These are phyloP conservation scores for Epichloe sylvatica DNA, from an alignment of 2,329 filamentous ascomycete species.

Conservation along the genomic window DNA sequence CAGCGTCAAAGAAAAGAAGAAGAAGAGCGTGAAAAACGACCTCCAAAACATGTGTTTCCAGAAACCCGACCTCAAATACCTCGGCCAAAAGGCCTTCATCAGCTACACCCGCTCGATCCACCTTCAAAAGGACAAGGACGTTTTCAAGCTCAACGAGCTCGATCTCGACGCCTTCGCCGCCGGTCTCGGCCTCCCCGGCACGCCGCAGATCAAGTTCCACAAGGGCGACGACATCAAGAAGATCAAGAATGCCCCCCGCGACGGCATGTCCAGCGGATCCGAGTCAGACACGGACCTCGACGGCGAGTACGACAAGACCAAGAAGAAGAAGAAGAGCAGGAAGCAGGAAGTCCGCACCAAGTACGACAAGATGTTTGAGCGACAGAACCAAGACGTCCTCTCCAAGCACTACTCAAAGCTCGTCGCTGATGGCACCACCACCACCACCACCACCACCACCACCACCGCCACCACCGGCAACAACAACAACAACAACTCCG, in stretches of 20 bases:
- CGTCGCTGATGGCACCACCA: constrained; percentile 47
- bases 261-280: constrained; percentile 48
- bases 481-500: constrained; percentile 11
- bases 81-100: constrained; percentile 91
- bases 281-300: constrained; percentile 41
- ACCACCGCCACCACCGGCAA: constrained; percentile 36
- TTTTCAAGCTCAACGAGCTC: constrained; percentile 73
- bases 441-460: constrained; percentile 36
- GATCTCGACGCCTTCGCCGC: constrained; percentile 75
- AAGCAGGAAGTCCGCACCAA: constrained; percentile 74
- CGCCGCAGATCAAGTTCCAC: constrained; percentile 84
- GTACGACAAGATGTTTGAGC: constrained; percentile 95
- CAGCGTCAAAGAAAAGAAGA: constrained; percentile 79
- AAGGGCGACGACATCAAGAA: constrained; percentile 80
- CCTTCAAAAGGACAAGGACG: constrained; percentile 79
- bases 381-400: constrained; percentile 87
- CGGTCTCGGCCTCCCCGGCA: constrained; percentile 77
- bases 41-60: constrained; percentile 94
- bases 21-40: constrained; percentile 69
- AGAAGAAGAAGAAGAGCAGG: constrained; percentile 42
- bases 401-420: constrained; percentile 89
- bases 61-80: constrained; percentile 82
- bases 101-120: constrained; percentile 77
- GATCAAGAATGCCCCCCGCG: constrained; percentile 72
- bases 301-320: constrained; percentile 17